These are phyloP conservation scores for Alternaria tenuissima DNA, from an alignment of 2,329 filamentous ascomycete species.

Conservation along the genomic window DNA sequence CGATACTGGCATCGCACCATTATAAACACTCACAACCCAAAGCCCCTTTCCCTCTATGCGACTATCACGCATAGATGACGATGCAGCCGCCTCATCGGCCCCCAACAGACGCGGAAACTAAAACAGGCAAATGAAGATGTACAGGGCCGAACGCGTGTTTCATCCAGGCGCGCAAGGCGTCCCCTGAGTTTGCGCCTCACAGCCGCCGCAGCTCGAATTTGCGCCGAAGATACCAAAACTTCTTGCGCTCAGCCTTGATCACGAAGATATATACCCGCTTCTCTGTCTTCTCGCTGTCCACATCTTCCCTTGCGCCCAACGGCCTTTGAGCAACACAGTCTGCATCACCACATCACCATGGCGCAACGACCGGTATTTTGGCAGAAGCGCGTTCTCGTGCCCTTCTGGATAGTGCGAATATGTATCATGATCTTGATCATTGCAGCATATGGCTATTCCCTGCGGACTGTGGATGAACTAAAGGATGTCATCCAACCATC, in stretches of 20 bases:
- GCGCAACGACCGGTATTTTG: slow-evolving; percentile 35
- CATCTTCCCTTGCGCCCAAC: background rate
- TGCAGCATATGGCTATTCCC: slow-evolving; percentile 34
- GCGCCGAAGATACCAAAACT: slow-evolving; percentile 5
- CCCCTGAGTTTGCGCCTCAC: slow-evolving; percentile 28
- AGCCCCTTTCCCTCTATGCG: background rate
- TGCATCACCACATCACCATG: slow-evolving; percentile 29
- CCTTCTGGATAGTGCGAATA: slow-evolving; percentile 48
- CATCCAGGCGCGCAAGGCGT: slow-evolving; percentile 23
- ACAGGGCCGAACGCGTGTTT: slow-evolving; percentile 33
- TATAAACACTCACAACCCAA: background rate
- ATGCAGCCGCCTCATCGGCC: slow-evolving; percentile 6
- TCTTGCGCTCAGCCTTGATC: slow-evolving; percentile 11
- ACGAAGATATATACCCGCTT: background rate
- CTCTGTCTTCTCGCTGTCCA: background rate
- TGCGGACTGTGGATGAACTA: slow-evolving; percentile 29
- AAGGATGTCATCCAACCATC: slow-evolving; percentile 27
- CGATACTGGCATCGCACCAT: background rate
- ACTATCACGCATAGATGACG: background rate
- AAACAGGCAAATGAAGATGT: slow-evolving; percentile 27
- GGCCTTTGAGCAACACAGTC: background rate
- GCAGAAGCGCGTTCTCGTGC: slow-evolving; percentile 51
- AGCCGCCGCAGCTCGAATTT: slow-evolving; percentile 21
- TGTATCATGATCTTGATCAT: slow-evolving; percentile 46
- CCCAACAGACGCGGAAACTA: slow-evolving; percentile 3